Evolutionary conservation across 495 filamentous ascomycete species (phyloP).

Genomic region (Neurospora intermedia): DNA sequence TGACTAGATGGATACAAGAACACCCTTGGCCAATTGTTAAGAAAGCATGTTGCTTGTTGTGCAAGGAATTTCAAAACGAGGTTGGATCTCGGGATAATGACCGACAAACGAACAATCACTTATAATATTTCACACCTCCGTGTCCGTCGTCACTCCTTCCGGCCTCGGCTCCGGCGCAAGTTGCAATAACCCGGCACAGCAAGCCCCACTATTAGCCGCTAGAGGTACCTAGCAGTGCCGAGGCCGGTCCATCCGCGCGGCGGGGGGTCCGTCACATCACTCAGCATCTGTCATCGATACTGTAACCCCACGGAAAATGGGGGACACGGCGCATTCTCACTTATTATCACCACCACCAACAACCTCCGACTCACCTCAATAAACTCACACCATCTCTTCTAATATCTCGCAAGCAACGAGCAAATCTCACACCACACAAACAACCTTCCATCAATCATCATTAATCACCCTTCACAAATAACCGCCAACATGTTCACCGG

Average conservation of each 20-base stretch:
- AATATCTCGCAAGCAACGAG: too few relatives aligned
- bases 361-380: not conserved
- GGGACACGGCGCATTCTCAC: not conserved
- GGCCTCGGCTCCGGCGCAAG: not conserved
- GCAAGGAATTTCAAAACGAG: not conserved
- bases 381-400: not conserved
- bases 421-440: not conserved
- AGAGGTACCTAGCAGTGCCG: not conserved
- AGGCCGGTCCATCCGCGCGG: not conserved
- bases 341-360: not conserved
- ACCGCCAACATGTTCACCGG: slow-evolving; percentile 79
- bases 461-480: not conserved
- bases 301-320: not conserved
- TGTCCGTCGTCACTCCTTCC: not conserved
- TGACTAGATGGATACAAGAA: not conserved
- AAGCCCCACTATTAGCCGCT: not conserved
- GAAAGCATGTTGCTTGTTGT: not conserved
- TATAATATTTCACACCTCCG: not conserved
- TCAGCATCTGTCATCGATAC: not conserved
- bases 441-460: not conserved
- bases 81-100: not conserved
- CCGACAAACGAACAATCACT: not conserved
- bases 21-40: not conserved
- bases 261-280: not conserved
- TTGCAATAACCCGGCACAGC: not conserved